Conservation (phyloP, 176 grass and related monocot species). For the Zea mays region Zm-B73-REFERENCE-NAM-5.0 NC_050099.1:76359501-76360000, state of each 20-base stretch:
- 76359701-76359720: not conserved
- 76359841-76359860: not conserved
- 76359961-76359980: not conserved
- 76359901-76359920: not conserved
- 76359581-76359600: not conserved
- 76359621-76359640: not conserved
- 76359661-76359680: not conserved
- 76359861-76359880: not conserved
- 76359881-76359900: not conserved
- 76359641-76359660: not conserved
- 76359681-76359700: not conserved
- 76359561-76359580: not conserved
- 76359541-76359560: not conserved
- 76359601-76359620: not conserved
- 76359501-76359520: not conserved
- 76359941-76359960: not conserved
- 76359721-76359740: not conserved
- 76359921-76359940: not conserved
- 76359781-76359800: conserved; percentile 2
- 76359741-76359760: not conserved
- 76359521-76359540: not conserved
- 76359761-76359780: not conserved
- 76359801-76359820: not conserved
- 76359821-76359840: not conserved
- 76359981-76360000: not conserved